Base-by-base conservation (phyloP, 768 basidiomycete genomes). In the Clavulina sp. region DNA sequence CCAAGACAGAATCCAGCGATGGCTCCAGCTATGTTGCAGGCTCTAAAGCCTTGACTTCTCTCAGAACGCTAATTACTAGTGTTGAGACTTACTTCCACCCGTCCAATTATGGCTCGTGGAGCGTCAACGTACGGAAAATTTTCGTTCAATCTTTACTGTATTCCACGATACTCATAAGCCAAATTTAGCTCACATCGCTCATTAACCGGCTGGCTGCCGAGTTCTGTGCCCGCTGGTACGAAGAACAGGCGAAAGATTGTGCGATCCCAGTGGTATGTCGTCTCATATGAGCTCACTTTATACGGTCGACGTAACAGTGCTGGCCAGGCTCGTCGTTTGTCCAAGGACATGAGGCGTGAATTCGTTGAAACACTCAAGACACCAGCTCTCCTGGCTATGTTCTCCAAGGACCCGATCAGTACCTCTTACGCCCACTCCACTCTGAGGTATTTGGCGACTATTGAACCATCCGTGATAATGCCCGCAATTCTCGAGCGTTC, bases 31-130 rank as follows among this genome's bases (percentile, higher is more conserved):
- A 73, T 61, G 65, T 86, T 28, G 89, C 78, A 0, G 93, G 93
- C 16, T 89, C 84, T 2, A 83, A 75, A 60, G 85, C 91, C 19
- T 70, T 97, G 54, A 87, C 93, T 59, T 80, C 86, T 13, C 69
- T 97, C 26, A 84, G 86, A 58, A 80, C 80, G 57, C 67, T 97
- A 38, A 77, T 97, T 55, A 92, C 86, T 13, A 91, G 86, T 59
- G 86, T 84, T 4, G 93, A 97, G 61, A 79, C 82, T 0, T 93
- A 84, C 70, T 97, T 96, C 67, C 93, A 97, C 63, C 93, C 93
- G 1, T 86, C 85, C 3, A 95, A 95, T 61, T 79, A 80, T 29
- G 92, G 92, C 3, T 68, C 73, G 29, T 95, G 89, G 86, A 82
- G 86, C 3, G 62, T 74, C 51, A 61, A 68, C 54, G 78, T 82